Percentiles rank a stretch among this genome's conserved stretches.
These are phyloP conservation scores for Penstemon newberryi DNA, from an alignment of 257 asterid species.

Conservation along the genomic window DNA sequence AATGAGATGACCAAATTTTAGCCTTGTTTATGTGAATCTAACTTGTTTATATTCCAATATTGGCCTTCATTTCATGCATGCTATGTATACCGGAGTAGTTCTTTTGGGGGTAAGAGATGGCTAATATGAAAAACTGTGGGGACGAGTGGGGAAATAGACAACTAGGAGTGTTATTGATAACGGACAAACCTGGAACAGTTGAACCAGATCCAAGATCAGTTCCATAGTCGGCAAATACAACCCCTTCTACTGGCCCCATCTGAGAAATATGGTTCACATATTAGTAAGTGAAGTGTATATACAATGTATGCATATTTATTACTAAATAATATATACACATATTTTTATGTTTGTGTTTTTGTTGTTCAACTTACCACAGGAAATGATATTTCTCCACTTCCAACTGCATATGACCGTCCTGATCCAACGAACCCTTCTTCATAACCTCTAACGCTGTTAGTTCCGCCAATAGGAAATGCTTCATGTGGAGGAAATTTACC, in stretches of 20 bases:
- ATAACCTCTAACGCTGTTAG: slow-evolving; percentile 93
- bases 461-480: slow-evolving; percentile 97
- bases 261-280: slow-evolving; percentile 34
- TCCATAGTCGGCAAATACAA: slow-evolving; percentile 90
- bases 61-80: slow-evolving; percentile 2
- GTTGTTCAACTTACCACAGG: slow-evolving; percentile 67
- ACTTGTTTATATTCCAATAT: slow-evolving; percentile 7
- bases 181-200: slow-evolving; percentile 66
- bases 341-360: background rate
- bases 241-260: slow-evolving; percentile 88
- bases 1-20: background rate
- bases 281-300: slow-evolving; percentile 9
- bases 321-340: too few relatives aligned
- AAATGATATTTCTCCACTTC: slow-evolving; percentile 88
- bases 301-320: too few relatives aligned
- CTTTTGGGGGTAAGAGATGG: background rate
- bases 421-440: slow-evolving; percentile 98
- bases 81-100: background rate
- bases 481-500: slow-evolving; percentile 98
- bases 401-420: slow-evolving; percentile 81
- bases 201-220: slow-evolving; percentile 94
- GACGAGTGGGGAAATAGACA: too few relatives aligned
- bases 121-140: background rate
- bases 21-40: background rate
- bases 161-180: too few relatives aligned